Conservation (phyloP, 805 yeast genomes). For the Ogataea ganodermae region DNA sequence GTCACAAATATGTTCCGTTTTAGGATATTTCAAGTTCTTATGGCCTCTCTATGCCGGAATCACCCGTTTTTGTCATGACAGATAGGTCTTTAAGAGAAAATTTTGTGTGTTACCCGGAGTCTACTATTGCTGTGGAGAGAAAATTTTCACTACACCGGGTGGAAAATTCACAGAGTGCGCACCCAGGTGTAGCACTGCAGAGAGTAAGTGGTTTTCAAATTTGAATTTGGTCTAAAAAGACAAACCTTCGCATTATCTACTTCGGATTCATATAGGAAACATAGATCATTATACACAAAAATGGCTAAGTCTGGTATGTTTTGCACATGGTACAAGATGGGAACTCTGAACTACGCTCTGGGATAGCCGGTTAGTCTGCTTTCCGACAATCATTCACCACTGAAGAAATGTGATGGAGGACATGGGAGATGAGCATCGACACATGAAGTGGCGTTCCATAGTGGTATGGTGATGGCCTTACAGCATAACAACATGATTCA, state of each 20-base stretch:
- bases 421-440: too few species aligned
- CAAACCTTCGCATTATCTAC: too few species aligned
- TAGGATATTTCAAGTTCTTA: neutral
- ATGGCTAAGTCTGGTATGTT: conserved; percentile 73
- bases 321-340: neutral
- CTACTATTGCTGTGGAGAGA: neutral
- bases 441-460: too few species aligned
- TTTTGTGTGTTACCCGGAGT: conserved; percentile 3
- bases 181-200: conserved; percentile 1
- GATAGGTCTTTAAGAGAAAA: conserved; percentile 4
- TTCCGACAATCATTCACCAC: neutral
- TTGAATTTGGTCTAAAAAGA: neutral
- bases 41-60: neutral
- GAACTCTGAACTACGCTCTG: neutral
- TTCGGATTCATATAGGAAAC: neutral
- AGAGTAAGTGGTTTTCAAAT: conserved; percentile 3
- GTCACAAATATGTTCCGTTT: conserved; percentile 11
- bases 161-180: conserved; percentile 7
- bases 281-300: conserved; percentile 22
- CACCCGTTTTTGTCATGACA: conserved; percentile 3
- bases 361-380: neutral
- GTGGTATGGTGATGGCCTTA: too few species aligned
- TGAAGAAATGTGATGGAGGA: neutral
- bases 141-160: conserved; percentile 8
- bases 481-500: too few species aligned